Base-by-base conservation (phyloP, 1,284 basidiomycete species). In the Malassezia nana region DNA sequence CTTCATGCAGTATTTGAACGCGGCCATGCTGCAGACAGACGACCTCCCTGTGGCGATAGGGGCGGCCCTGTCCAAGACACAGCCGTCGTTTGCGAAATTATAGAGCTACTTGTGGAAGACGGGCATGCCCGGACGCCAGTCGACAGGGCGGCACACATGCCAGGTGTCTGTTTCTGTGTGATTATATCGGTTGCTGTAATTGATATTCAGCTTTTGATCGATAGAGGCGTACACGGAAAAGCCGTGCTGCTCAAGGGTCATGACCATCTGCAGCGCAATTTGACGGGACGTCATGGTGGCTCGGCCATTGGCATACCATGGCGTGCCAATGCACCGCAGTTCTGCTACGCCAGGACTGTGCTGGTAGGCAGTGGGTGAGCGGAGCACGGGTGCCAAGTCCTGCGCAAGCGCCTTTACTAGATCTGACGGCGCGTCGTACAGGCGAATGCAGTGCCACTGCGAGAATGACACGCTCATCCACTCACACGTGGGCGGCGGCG, bases 1-100 rank as follows among this genome's bases (percentile, higher is more conserved):
- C 18, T 91, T 89, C 66, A 86, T 84, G 0, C 82, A 82, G 0
- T 79, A 80, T 0, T 89, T 87, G 86, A 89, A 89, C 72, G 76
- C 79, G 28, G 78, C 78, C 24, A 80, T 83, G 74, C 72, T 89
- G 2, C 83, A 88, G 75, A 83, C 85, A 2, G 75, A 79, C 58
- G 86, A 85, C 62, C 74, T 78, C 26, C 47, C 63, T 0, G 63
- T 70, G 6, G 77, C 79, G 10, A 76, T 79, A 67, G 58, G 66
- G 32, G 75, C 76, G 6, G 73, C 75, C 9, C 61, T 77, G 67
- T 62, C 74, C 47, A 79, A 78, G 63, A 64, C 74, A 53, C 63
- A 58, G 51, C 60, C 73, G 8, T 62, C 52, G 40, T 75, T 72
- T 49, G 50, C 67, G 35, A 75, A 74, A 59, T 57, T 75, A 20